Evolutionary conservation across 345 rosid species (phyloP).

Genomic region (Iberis pinnata): DNA sequence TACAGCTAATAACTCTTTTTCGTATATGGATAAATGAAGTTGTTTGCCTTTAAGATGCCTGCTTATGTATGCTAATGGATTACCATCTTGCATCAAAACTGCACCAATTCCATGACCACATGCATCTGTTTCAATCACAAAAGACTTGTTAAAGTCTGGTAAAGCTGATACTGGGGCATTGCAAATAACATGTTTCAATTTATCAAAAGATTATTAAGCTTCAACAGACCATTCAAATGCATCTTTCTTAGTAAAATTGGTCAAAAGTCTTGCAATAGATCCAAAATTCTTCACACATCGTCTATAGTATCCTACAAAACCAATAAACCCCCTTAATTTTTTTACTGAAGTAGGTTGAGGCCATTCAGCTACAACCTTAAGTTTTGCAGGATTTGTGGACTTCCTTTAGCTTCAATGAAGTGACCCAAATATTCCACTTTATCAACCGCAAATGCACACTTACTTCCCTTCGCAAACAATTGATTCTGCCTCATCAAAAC

Average conservation of each 20-base stretch:
- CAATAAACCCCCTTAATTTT: no score
- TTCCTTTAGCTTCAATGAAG: no score
- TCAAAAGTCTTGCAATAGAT: background rate
- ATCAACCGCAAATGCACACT: no score
- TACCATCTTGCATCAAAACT: background rate
- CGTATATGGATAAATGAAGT: background rate
- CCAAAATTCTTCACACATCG: background rate
- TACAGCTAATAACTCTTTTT: background rate
- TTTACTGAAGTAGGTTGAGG: no score
- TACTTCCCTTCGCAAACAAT: no score
- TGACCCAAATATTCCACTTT: no score
- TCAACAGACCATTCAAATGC: background rate
- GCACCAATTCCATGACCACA: background rate
- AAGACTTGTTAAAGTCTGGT: background rate
- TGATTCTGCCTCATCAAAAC: no score
- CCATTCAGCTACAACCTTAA: no score
- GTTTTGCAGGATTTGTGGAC: no score
- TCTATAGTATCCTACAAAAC: background rate
- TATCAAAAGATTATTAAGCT: background rate
- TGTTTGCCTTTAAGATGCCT: background rate
- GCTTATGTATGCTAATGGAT: background rate
- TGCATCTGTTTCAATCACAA: background rate
- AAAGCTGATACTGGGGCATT: background rate
- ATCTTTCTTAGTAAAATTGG: background rate
- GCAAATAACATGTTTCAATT: background rate